phyloP scores from a whole-genome alignment of 257 asterid genomes.

The Coffea canephora region DNA sequence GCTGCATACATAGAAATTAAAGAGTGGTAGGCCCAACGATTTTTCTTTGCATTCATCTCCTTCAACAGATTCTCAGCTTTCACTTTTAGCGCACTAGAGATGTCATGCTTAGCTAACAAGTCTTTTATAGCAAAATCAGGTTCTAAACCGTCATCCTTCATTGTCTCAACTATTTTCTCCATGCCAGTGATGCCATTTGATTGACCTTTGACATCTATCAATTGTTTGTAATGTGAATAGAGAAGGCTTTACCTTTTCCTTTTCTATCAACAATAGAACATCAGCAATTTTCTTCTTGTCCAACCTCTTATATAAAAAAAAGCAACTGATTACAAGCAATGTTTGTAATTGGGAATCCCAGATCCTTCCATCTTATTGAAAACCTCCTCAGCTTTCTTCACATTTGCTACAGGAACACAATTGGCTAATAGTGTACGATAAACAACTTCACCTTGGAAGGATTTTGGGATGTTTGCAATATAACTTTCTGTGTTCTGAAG shows the following conservation, averaged over 20 bases:
- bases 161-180: constrained; percentile 64
- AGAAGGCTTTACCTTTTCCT: constrained; percentile 56
- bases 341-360: no score
- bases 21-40: constrained; percentile 41
- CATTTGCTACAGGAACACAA: no score
- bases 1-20: constrained; percentile 72
- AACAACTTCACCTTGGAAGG: no score
- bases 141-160: constrained; percentile 59
- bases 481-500: no score
- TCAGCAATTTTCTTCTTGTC: constrained; percentile 64
- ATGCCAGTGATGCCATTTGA: constrained; percentile 58
- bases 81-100: constrained; percentile 42
- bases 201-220: constrained; percentile 59
- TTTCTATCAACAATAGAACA: constrained; percentile 67
- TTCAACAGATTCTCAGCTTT: constrained; percentile 48
- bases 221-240: constrained; percentile 50
- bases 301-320: constrained; percentile 50
- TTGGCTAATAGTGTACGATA: no score
- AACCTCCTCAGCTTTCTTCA: no score
- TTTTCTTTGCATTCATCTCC: constrained; percentile 60
- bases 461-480: no score
- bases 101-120: constrained; percentile 46
- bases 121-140: constrained; percentile 33
- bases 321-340: constrained; percentile 61
- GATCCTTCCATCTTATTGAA: no score